Base-by-base conservation (phyloP, 176 grass and related monocot species). In the Coix lacrymajobi region DNA sequence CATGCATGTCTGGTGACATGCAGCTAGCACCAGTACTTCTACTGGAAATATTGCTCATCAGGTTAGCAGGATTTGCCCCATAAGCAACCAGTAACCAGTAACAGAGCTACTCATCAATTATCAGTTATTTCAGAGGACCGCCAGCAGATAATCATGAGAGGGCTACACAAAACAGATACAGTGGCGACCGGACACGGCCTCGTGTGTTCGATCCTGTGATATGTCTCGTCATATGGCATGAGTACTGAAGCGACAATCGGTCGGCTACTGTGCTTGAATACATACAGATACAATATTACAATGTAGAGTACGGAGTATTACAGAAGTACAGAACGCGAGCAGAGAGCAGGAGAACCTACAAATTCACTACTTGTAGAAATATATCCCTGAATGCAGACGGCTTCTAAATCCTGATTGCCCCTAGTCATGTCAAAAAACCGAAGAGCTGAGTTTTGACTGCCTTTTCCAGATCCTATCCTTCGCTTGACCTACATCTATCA, bases 381-480 rank as follows among this genome's bases (percentile, higher is more conserved):
- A 24, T 8, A 51, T 45, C 36, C 36, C 28, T 33, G 7, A 20
- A 20, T 20, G 43, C 31, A 75, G 58, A 57, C 11, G n/a, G 30
- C 40, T 62, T 79, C 20, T 29, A 61, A 32, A 64, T 62, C 25
- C 74, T 81, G 48, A 34, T 38, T 69, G 71, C 24, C 20, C 29
- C 32, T 69, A 65, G n/a, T 34, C 44, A 39, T 32, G 28, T 61
- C 19, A 62, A 28, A 48, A 58, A 31, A 68, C 7, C 48, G 49
- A 68, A 64, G 5, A 38, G 26, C 9, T 66, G 39, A 76, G 62
- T 62, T 79, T 89, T 83, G 74, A 88, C 86, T 37, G 75, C 33
- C 57, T 26, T 71, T 49, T 71, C 11, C 43, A 38, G 51, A 82
- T 20, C 32, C 49, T 49, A 39, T 8, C 49, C 60, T 85, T 81